A percentile compares a stretch with the other conserved stretches of the same genome.
These are phyloP conservation scores for Solanum appendiculatum DNA, from an alignment of 257 asterid species.

Conservation along the genomic window DNA sequence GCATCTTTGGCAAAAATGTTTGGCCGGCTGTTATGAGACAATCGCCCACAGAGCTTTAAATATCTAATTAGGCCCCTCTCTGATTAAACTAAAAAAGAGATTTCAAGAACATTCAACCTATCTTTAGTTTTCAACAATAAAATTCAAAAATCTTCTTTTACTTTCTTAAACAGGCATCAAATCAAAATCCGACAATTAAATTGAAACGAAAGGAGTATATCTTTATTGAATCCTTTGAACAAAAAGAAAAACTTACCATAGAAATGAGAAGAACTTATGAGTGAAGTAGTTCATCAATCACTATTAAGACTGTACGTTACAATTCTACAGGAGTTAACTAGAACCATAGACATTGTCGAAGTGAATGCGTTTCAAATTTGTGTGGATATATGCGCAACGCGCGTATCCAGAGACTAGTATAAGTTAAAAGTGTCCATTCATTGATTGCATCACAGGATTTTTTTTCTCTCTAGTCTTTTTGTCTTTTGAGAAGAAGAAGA, in stretches of 20 bases:
- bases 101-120: not conserved
- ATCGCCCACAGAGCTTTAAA: not conserved
- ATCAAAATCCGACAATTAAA: not conserved
- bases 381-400: not conserved
- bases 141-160: not conserved
- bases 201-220: not conserved
- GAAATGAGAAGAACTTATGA: not conserved
- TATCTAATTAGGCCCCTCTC: not conserved
- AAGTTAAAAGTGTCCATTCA: not conserved
- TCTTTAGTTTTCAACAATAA: not conserved
- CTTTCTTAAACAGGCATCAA: not conserved
- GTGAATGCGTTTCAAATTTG: not conserved
- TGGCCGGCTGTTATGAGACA: constrained; percentile 7
- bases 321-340: not conserved
- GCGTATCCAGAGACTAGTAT: too few species aligned
- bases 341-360: not conserved
- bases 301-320: not conserved
- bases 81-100: not conserved
- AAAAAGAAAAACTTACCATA: not conserved
- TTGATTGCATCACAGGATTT: not conserved
- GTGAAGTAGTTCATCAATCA: not conserved
- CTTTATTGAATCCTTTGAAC: not conserved
- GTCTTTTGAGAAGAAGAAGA: constrained; percentile 5
- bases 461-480: not conserved
- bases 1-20: not conserved